A percentile compares a stretch with the other conserved stretches of the same genome.
Evolutionary conservation across 352 stramenopile species (phyloP).

Genomic region (Peronosclerospora sorghi): DNA sequence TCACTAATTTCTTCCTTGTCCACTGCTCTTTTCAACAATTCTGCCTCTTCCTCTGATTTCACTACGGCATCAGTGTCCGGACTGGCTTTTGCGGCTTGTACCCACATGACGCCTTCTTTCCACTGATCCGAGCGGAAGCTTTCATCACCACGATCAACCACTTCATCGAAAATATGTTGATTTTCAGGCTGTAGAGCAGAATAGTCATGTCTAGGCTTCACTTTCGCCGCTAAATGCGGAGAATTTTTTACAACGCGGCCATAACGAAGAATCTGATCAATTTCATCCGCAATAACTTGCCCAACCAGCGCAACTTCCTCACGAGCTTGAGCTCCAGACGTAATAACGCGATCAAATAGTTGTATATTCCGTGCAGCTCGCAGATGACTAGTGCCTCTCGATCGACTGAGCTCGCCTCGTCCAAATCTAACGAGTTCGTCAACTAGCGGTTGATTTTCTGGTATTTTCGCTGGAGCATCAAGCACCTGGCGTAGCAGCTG

Average conservation of each 20-base stretch:
- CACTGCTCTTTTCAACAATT: conserved; percentile 9
- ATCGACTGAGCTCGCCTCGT: conserved; percentile 44
- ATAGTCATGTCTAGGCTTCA: conserved; percentile 30
- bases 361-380: conserved; percentile 39
- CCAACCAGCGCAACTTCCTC: conserved; percentile 33
- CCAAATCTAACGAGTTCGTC: conserved; percentile 41
- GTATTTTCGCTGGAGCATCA: conserved; percentile 20
- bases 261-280: conserved; percentile 49
- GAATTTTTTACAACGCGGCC: conserved; percentile 37
- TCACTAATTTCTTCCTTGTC: background rate
- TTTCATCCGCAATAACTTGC: conserved; percentile 41
- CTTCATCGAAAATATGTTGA: conserved; percentile 38
- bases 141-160: conserved; percentile 46
- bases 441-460: conserved; percentile 50
- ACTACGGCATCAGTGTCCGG: conserved; percentile 35
- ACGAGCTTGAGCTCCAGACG: conserved; percentile 29
- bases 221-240: background rate
- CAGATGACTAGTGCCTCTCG: conserved; percentile 42
- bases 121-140: conserved; percentile 35
- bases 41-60: conserved; percentile 16
- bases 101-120: conserved; percentile 43
- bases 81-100: conserved; percentile 39
- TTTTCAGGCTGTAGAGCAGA: conserved; percentile 41
- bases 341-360: conserved; percentile 26
- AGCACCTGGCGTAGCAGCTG: too few species aligned